These are phyloP conservation scores for Trichosporon faecale DNA, from an alignment of 1,284 basidiomycete species.

Conservation along the genomic window DNA sequence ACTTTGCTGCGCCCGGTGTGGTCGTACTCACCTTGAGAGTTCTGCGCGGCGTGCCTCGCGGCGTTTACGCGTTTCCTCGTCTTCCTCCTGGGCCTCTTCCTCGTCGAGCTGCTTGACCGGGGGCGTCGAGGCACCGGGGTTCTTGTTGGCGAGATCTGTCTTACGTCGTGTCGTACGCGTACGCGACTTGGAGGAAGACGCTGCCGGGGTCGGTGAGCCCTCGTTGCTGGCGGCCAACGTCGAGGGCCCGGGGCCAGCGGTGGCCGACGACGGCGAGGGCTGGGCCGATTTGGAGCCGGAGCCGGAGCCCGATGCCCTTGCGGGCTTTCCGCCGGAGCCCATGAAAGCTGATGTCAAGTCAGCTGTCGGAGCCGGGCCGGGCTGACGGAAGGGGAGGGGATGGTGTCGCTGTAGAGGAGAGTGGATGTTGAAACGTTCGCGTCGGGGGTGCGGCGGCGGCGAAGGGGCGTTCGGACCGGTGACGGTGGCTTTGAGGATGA, in stretches of 20 bases:
- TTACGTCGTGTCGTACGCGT: conserved; percentile 9
- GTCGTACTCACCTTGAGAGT: conserved; percentile 5
- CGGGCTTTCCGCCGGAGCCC: conserved; percentile 10
- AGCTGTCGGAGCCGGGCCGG: not conserved
- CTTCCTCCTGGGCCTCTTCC: conserved; percentile 11
- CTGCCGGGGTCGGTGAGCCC: not conserved
- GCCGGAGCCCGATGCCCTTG: not conserved
- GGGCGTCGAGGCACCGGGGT: conserved; percentile 4
- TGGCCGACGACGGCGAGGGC: not conserved
- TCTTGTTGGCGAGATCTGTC: conserved; percentile 6
- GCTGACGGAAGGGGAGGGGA: not conserved
- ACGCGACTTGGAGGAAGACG: not conserved
- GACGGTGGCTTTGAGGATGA: not conserved
- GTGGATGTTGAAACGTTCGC: not conserved
- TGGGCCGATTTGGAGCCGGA: not conserved
- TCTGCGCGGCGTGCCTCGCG: conserved; percentile 12
- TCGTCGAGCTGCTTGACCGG: conserved; percentile 9
- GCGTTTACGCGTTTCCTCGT: conserved; percentile 13
- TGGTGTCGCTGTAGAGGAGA: not conserved
- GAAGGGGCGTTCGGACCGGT: not conserved
- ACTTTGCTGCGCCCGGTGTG: not conserved
- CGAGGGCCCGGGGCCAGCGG: not conserved
- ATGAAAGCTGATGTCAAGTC: not conserved
- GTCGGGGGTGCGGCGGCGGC: not conserved
- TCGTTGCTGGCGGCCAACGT: conserved; percentile 1